Base-by-base conservation (phyloP, 2,329 filamentous ascomycete genomes). In the Claviceps humidiphila region DNA sequence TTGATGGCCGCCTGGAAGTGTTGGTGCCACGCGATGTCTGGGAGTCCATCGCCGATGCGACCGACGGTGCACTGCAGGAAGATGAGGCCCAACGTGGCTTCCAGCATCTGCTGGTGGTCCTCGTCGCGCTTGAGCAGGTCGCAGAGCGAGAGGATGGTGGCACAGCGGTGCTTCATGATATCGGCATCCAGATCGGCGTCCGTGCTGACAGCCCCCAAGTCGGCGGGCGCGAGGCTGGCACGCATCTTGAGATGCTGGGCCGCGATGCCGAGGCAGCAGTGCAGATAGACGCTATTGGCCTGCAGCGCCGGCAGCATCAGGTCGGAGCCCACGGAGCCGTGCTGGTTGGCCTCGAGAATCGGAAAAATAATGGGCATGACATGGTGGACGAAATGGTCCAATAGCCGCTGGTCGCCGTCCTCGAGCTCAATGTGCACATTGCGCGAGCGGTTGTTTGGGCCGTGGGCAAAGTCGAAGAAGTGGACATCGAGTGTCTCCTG, bases 61-160 rank as follows among this genome's bases (percentile, higher is more conserved):
- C 91, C 91, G 57, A 97, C 91, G 26, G 88, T 85, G 71, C 87
- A 93, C 65, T 95, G 89, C 73, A 96, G 94, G 72, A 95, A 93
- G 66, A 96, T 95, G 80, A 97, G 89, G 50, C 87, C 89, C 5
- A 97, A 77, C 0, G 90, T 89, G 1, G 91, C 89, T 68, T 97
- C 91, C 13, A 97, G 81, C 60, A 95, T 94, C 66, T 93, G 81
- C 54, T 85, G 78, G 66, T 95, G 89, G 64, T 95, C 77, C 63
- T 84, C 83, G 64, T 96, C 89, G 54, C 77, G 76, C 63, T 83
- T 82, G 52, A 97, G 77, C 0, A 88, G 84, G 56, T 89, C 82
- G 66, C 89, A 95, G 3, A 97, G 78, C 59, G 88, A 82, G 8
- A 85, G 84, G 60, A 97, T 89, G 42, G 90, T 91, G 38, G 87